phyloP scores from a whole-genome alignment of 106 monocot genomes.

The Allium fistulosum region DNA sequence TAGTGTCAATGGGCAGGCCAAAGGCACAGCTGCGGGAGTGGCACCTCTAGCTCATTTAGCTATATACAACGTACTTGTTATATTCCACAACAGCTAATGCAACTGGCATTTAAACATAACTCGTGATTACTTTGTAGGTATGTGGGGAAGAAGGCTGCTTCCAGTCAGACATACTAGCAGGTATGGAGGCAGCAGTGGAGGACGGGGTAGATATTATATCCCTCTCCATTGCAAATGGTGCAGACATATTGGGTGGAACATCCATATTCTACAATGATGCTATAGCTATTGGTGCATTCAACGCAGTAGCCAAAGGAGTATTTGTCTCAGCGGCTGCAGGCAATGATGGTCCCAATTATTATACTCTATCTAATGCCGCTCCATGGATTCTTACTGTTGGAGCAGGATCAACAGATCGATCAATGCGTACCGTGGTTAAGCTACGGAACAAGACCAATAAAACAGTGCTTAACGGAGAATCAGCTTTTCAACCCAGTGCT shows the following conservation, averaged over 20 bases:
- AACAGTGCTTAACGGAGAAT: slow-evolving; percentile 12
- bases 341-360: slow-evolving; percentile 24
- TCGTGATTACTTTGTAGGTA: slow-evolving; percentile 5
- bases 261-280: slow-evolving; percentile 15
- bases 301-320: slow-evolving; percentile 31
- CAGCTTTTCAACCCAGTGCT: not conserved
- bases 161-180: slow-evolving; percentile 12
- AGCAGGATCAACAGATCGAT: slow-evolving; percentile 21
- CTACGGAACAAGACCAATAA: slow-evolving; percentile 20
- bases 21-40: slow-evolving; percentile 26
- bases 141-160: slow-evolving; percentile 7
- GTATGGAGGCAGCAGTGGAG: slow-evolving; percentile 21
- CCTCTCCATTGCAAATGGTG: slow-evolving; percentile 18
- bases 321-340: slow-evolving; percentile 36
- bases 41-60: slow-evolving; percentile 37
- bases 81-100: not conserved
- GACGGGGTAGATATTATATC: slow-evolving; percentile 33
- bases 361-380: slow-evolving; percentile 24
- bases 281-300: slow-evolving; percentile 29
- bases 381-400: slow-evolving; percentile 62
- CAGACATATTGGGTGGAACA: slow-evolving; percentile 5
- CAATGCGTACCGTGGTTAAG: slow-evolving; percentile 12
- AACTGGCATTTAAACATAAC: not conserved
- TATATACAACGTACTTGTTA: slow-evolving; percentile 19
- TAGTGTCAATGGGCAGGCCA: slow-evolving; percentile 2